A percentile compares a stretch with the other conserved stretches of the same genome.
These are phyloP conservation scores for Coniella vitis DNA, from an alignment of 2,329 filamentous ascomycete species.

Conservation along the genomic window DNA sequence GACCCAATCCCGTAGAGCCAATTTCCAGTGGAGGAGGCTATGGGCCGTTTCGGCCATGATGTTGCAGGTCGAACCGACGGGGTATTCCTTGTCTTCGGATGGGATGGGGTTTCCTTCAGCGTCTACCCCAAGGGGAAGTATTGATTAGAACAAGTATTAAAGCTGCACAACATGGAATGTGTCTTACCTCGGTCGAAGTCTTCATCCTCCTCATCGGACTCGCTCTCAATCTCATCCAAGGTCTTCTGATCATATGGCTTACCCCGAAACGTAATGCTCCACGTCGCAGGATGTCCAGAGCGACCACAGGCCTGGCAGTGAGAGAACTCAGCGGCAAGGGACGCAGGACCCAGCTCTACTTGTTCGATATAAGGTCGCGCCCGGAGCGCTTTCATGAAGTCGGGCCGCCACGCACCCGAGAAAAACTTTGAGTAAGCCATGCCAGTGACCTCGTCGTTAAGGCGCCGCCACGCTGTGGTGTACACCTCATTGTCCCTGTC, in stretches of 20 bases:
- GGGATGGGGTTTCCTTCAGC: constrained; percentile 32
- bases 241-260: constrained; percentile 59
- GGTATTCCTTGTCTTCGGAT: constrained; percentile 32
- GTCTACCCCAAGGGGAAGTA: constrained; percentile 31
- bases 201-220: constrained; percentile 23
- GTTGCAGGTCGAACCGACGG: constrained; percentile 33
- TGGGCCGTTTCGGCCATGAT: constrained; percentile 61
- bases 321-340: constrained; percentile 1
- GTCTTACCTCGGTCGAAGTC: constrained; percentile 19
- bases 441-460: constrained; percentile 63
- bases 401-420: constrained; percentile 61
- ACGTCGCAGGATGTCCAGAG: constrained; percentile 60
- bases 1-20: constrained; percentile 66
- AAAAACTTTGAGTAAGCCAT: constrained; percentile 64
- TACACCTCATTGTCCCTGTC: constrained; percentile 57
- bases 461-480: constrained; percentile 59
- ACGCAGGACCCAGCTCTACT: constrained; percentile 13
- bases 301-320: constrained; percentile 39
- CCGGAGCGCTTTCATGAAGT: constrained; percentile 60
- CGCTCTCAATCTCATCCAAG: constrained; percentile 53
- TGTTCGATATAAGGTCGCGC: constrained; percentile 55
- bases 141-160: constrained; percentile 16
- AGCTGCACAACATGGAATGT: too few relatives aligned
- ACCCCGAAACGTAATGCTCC: constrained; percentile 55
- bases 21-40: constrained; percentile 68